Conservation (phyloP, 2,329 filamentous ascomycete genomes). For the Pestalotiopsis sp. region DNA sequence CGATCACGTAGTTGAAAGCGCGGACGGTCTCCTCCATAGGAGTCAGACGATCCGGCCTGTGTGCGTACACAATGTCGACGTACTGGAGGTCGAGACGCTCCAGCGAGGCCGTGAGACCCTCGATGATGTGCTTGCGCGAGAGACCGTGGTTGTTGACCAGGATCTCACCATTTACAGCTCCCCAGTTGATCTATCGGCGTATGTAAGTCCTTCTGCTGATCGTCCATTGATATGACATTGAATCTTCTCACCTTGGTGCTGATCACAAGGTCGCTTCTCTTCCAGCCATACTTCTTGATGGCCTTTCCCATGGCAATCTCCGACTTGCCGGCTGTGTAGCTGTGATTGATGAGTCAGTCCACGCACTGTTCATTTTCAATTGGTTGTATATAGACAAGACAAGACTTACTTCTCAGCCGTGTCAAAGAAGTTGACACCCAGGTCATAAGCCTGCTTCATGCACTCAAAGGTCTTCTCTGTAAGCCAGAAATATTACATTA, state of each 20-base stretch:
- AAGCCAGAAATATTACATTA: constrained; percentile 2
- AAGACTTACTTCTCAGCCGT: constrained; percentile 49
- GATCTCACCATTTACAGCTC: constrained; percentile 60
- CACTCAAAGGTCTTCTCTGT: constrained; percentile 61
- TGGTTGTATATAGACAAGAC: too few species aligned
- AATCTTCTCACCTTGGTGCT: constrained; percentile 49
- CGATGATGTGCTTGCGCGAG: constrained; percentile 70
- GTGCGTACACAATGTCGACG: constrained; percentile 71
- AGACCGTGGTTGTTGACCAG: constrained; percentile 69
- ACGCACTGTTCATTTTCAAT: background rate
- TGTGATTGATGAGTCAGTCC: background rate
- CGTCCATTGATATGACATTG: too few species aligned
- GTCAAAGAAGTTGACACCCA: constrained; percentile 66
- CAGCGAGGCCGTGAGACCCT: constrained; percentile 64
- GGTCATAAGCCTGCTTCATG: constrained; percentile 64
- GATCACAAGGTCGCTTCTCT: constrained; percentile 62
- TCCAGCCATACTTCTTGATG: constrained; percentile 63
- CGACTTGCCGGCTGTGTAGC: constrained; percentile 60
- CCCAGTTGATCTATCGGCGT: constrained; percentile 64
- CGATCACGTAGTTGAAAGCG: constrained; percentile 72
- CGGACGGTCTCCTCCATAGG: constrained; percentile 74
- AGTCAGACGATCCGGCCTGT: constrained; percentile 68
- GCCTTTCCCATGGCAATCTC: constrained; percentile 66
- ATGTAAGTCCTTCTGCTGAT: constrained; percentile 26
- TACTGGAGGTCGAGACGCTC: constrained; percentile 60